These are phyloP conservation scores for Coleophoma cylindrospora DNA, from an alignment of 2,329 filamentous ascomycete species.

Conservation along the genomic window DNA sequence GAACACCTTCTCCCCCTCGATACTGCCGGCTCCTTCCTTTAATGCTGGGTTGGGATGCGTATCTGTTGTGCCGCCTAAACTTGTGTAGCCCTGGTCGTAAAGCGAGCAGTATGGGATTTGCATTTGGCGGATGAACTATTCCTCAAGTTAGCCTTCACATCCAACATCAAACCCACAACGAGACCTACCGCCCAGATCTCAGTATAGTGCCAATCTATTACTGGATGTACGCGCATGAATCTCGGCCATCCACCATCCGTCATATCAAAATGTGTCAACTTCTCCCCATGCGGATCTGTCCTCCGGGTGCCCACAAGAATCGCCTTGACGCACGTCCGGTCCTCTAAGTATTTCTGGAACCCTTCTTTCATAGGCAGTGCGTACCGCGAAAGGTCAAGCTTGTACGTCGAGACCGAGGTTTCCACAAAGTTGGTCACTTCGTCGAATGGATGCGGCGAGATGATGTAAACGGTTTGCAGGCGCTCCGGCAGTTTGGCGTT, in stretches of 20 bases:
- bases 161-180: neutral
- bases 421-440: constrained; percentile 84
- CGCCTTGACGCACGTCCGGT: constrained; percentile 61
- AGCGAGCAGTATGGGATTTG: constrained; percentile 78
- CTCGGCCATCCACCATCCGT: constrained; percentile 88
- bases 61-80: constrained; percentile 83
- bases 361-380: constrained; percentile 75
- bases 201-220: constrained; percentile 95
- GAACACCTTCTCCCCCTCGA: constrained; percentile 40
- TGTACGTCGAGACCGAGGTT: constrained; percentile 60
- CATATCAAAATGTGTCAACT: constrained; percentile 74
- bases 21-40: constrained; percentile 27
- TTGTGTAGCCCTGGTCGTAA: constrained; percentile 88
- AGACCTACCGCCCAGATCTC: constrained; percentile 86
- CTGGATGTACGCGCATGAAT: constrained; percentile 90
- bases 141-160: neutral
- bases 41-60: constrained; percentile 84
- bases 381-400: constrained; percentile 71
- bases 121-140: constrained; percentile 72
- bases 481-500: constrained; percentile 28
- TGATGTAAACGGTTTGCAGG: constrained; percentile 84
- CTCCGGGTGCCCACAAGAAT: constrained; percentile 85
- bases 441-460: constrained; percentile 75
- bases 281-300: constrained; percentile 85
- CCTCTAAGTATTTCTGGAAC: constrained; percentile 70